Evolutionary conservation across 768 basidiomycete species (phyloP).

Genomic region (Lactifluus hygrophoroides): DNA sequence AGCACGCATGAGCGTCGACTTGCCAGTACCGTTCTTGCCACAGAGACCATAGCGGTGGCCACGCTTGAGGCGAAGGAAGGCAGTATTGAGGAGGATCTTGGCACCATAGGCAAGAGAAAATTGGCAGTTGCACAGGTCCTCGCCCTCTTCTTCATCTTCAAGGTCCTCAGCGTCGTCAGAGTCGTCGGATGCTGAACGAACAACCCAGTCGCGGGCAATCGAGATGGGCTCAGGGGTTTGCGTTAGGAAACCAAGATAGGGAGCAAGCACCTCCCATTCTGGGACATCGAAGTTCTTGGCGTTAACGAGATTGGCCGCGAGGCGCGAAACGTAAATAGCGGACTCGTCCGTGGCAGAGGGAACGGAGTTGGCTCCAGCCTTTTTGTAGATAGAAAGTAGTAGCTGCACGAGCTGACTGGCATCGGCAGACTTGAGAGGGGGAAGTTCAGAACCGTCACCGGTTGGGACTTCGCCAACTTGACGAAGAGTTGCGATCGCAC

Average conservation of each 20-base stretch:
- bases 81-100: slow-evolving; percentile 96
- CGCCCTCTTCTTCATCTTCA: slow-evolving; percentile 95
- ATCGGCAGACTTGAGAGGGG: slow-evolving; percentile 74
- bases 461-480: slow-evolving; percentile 88
- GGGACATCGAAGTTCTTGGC: slow-evolving; percentile 86
- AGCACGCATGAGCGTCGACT: slow-evolving; percentile 90
- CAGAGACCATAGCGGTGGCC: slow-evolving; percentile 98
- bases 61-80: slow-evolving; percentile 93
- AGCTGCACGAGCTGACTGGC: slow-evolving; percentile 53
- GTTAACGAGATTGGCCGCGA: slow-evolving; percentile 84
- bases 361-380: slow-evolving; percentile 52
- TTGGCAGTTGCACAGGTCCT: slow-evolving; percentile 98
- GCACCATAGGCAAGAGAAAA: slow-evolving; percentile 99
- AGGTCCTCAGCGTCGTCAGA: slow-evolving; percentile 54
- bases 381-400: slow-evolving; percentile 78
- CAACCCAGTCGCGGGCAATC: slow-evolving; percentile 77
- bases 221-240: slow-evolving; percentile 56
- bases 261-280: slow-evolving; percentile 76
- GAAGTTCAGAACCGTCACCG: slow-evolving; percentile 86
- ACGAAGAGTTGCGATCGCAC: slow-evolving; percentile 92
- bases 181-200: slow-evolving; percentile 78
- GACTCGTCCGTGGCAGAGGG: slow-evolving; percentile 50
- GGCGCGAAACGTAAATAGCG: slow-evolving; percentile 59
- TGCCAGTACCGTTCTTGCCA: slow-evolving; percentile 98
- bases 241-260: slow-evolving; percentile 63